These are phyloP conservation scores for Nicotiana paniculata DNA, from an alignment of 257 asterid species.

Conservation along the genomic window DNA sequence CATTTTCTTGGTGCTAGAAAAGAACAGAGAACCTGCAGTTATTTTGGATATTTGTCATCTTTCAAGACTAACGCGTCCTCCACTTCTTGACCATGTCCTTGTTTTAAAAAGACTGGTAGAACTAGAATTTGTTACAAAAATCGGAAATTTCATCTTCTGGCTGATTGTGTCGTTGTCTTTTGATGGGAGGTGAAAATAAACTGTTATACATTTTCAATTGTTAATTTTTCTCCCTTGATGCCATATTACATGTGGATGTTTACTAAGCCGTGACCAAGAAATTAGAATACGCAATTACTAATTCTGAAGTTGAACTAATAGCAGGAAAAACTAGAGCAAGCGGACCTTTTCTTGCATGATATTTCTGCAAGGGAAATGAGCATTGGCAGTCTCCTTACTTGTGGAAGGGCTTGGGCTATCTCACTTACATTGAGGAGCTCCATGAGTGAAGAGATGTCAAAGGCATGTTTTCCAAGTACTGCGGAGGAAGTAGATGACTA, in stretches of 20 bases:
- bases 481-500: conserved; percentile 34
- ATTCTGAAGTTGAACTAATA: conserved; percentile 14
- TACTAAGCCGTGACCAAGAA: not conserved
- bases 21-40: not conserved
- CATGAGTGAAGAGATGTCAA: conserved; percentile 56
- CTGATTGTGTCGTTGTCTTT: not conserved
- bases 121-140: not conserved
- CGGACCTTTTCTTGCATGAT: conserved; percentile 40
- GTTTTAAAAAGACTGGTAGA: not conserved
- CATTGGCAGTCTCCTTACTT: conserved; percentile 45
- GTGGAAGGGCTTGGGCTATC: conserved; percentile 89
- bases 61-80: not conserved
- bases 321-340: conserved; percentile 56
- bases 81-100: not conserved
- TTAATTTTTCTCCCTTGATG: not conserved
- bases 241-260: not conserved
- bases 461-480: conserved; percentile 55
- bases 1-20: not conserved
- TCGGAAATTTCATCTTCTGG: not conserved
- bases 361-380: conserved; percentile 27
- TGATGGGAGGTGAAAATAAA: not conserved
- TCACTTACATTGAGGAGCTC: conserved; percentile 66
- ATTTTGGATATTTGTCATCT: not conserved
- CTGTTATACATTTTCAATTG: not conserved
- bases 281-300: not conserved